Conservation (phyloP, 1,139 yeast species). For the Kodamaea suecica region DNA sequence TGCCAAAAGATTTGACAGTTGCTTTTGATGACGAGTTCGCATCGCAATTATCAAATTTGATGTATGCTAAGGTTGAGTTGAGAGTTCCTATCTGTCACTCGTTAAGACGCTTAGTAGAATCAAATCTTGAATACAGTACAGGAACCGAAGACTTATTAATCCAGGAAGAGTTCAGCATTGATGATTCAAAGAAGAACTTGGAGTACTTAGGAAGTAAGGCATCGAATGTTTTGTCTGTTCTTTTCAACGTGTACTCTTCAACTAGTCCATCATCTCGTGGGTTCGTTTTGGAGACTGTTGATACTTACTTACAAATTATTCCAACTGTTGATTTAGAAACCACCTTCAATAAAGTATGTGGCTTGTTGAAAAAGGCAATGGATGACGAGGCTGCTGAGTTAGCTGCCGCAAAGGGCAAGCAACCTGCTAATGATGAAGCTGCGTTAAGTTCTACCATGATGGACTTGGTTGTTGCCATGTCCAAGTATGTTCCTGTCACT, state of each 20-base stretch:
- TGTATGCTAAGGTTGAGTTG: conserved; percentile 71
- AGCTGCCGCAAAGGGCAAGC: conserved; percentile 11
- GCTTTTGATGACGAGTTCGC: conserved; percentile 79
- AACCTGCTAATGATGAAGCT: conserved; percentile 33
- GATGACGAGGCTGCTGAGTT: conserved; percentile 49
- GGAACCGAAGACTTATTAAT: conserved; percentile 59
- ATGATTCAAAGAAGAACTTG: conserved; percentile 54
- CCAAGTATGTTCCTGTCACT: conserved; percentile 71
- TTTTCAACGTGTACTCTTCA: conserved; percentile 87
- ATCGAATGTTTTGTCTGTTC: conserved; percentile 74
- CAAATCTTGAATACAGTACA: conserved; percentile 60
- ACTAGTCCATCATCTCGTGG: conserved; percentile 83
- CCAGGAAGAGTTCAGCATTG: conserved; percentile 58
- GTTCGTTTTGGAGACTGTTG: conserved; percentile 81
- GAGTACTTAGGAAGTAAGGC: conserved; percentile 64
- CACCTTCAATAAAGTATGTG: conserved; percentile 85
- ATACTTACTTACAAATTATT: conserved; percentile 72
- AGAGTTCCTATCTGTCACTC: conserved; percentile 82
- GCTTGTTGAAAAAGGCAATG: conserved; percentile 69
- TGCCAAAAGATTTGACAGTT: conserved; percentile 67
- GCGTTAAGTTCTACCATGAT: conserved; percentile 78
- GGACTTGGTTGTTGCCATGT: conserved; percentile 86
- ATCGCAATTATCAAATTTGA: conserved; percentile 63
- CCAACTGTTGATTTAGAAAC: conserved; percentile 60
- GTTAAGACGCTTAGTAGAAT: conserved; percentile 72